phyloP scores from a whole-genome alignment of 768 basidiomycete species.

The Amanita jacksonii region DNA sequence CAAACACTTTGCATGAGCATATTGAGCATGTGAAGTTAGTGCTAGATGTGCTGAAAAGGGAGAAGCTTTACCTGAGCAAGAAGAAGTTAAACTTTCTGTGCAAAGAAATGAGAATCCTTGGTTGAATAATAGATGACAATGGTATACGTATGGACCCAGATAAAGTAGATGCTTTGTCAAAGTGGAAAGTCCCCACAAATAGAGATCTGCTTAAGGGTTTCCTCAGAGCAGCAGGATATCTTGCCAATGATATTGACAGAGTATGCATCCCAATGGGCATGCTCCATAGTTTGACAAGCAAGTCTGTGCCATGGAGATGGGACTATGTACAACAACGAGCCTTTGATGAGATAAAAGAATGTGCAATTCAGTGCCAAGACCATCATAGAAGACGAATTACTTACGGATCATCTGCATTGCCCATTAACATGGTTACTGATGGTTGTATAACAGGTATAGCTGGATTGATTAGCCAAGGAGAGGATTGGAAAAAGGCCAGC shows the following conservation, averaged over 20 bases:
- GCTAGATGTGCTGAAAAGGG: conserved; percentile 17
- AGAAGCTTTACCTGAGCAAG: conserved; percentile 21
- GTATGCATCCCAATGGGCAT: conserved; percentile 22
- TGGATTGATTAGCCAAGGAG: conserved; percentile 17
- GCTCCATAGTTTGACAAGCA: conserved; percentile 14
- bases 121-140: conserved; percentile 21
- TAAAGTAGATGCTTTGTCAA: conserved; percentile 23
- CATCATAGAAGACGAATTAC: conserved; percentile 11
- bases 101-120: conserved; percentile 20
- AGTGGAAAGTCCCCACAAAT: conserved; percentile 15
- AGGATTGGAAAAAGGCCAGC: conserved; percentile 18
- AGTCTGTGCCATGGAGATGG: conserved; percentile 13
- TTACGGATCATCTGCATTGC: conserved; percentile 12
- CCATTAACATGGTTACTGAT: conserved; percentile 20
- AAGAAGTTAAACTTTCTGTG: conserved; percentile 18
- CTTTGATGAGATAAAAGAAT: conserved; percentile 22
- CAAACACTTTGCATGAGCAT: conserved; percentile 25
- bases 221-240: conserved; percentile 26
- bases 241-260: conserved; percentile 16
- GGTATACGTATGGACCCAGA: conserved; percentile 28
- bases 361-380: conserved; percentile 9
- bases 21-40: conserved; percentile 19
- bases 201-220: conserved; percentile 22
- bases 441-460: conserved; percentile 17
- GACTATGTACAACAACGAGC: conserved; percentile 14